Percentiles rank a stretch among this genome's conserved stretches.
phyloP scores from a whole-genome alignment of 495 filamentous ascomycete species.

The Terfezia claveryi region DNA sequence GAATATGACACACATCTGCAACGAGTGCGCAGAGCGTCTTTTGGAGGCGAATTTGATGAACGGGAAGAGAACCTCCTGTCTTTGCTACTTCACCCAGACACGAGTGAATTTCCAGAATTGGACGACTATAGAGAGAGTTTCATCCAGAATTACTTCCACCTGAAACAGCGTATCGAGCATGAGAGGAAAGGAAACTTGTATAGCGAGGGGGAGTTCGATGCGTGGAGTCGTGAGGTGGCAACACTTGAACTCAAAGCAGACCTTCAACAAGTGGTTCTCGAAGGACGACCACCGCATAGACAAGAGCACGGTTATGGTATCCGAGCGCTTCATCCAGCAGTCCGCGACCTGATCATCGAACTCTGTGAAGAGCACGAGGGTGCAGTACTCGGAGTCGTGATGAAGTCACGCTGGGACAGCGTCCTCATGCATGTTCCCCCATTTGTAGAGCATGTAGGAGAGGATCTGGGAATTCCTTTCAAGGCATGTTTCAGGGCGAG shows the following conservation, averaged over 20 bases:
- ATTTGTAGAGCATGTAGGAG: background rate
- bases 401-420: background rate
- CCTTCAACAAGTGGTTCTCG: background rate
- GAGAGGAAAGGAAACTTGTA: background rate
- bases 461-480: background rate
- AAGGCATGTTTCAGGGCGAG: background rate
- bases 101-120: background rate
- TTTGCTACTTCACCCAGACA: background rate
- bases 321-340: background rate
- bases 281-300: background rate
- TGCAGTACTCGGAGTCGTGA: background rate
- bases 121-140: background rate
- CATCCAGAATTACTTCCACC: background rate
- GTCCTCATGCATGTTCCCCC: background rate
- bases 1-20: too few species aligned
- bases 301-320: too few species aligned
- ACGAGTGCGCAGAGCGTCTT: background rate
- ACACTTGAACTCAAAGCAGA: background rate
- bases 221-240: background rate
- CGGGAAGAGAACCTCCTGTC: background rate
- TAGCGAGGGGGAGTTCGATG: background rate
- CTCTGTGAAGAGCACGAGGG: background rate
- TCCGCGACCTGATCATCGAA: background rate
- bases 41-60: background rate
- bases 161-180: background rate